A percentile compares a stretch with the other conserved stretches of the same genome.
Evolutionary conservation across 768 basidiomycete genomes (phyloP).

Genomic region (Trametes coccinea): DNA sequence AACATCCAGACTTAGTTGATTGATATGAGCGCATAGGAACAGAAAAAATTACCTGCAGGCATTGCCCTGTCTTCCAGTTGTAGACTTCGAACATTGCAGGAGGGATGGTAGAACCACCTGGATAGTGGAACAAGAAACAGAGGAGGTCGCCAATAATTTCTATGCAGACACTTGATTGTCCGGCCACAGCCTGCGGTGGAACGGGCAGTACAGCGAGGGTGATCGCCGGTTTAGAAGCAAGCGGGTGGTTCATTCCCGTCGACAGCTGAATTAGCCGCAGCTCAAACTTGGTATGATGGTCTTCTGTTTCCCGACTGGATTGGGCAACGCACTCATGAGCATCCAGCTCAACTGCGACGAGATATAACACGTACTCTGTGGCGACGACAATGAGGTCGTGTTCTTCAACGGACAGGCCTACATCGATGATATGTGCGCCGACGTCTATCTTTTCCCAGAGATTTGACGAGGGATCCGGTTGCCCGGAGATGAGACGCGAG

Average conservation of each 20-base stretch:
- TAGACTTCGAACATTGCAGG: slow-evolving; percentile 22
- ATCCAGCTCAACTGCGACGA: neutral
- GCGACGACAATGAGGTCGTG: slow-evolving; percentile 30
- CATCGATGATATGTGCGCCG: slow-evolving; percentile 25
- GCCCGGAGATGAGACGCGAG: neutral
- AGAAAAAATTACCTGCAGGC: slow-evolving; percentile 7
- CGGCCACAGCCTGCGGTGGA: neutral
- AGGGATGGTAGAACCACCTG: slow-evolving; percentile 1
- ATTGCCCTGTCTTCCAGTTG: slow-evolving; percentile 33
- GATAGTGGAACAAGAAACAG: slow-evolving; percentile 24
- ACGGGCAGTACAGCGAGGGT: slow-evolving; percentile 8
- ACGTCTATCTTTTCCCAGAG: slow-evolving; percentile 23
- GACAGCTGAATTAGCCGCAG: slow-evolving; percentile 26
- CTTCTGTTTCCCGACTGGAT: slow-evolving; percentile 14
- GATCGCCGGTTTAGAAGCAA: slow-evolving; percentile 20
- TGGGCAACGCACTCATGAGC: neutral
- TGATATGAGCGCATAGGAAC: neutral
- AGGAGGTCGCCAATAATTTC: slow-evolving; percentile 30
- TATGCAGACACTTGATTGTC: slow-evolving; percentile 22
- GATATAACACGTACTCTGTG: slow-evolving; percentile 18
- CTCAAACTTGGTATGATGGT: slow-evolving; percentile 14
- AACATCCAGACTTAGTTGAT: neutral
- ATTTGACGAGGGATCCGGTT: neutral
- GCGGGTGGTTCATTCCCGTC: slow-evolving; percentile 24
- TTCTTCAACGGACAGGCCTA: slow-evolving; percentile 27